Conservation (phyloP, 768 basidiomycete genomes). For the Inosperma sp. region DNA sequence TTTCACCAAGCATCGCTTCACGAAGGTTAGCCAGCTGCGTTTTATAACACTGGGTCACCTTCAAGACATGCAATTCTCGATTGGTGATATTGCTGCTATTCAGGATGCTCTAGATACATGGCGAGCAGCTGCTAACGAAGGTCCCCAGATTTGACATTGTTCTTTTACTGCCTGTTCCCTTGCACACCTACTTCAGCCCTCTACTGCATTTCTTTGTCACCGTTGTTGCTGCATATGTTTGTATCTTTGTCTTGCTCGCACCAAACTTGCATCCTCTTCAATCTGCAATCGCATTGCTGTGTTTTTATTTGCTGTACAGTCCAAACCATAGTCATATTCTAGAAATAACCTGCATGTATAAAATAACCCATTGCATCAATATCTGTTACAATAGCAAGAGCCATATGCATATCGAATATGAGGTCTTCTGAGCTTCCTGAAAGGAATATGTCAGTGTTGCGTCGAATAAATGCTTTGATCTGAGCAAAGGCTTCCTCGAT, state of each 20-base stretch:
- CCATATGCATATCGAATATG: neutral
- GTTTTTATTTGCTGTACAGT: neutral
- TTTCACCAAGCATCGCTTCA: neutral
- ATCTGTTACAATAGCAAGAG: neutral
- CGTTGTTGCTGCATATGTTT: neutral
- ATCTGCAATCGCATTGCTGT: neutral
- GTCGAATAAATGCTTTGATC: neutral
- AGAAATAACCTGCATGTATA: slow-evolving; percentile 6
- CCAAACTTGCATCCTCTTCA: too few relatives aligned
- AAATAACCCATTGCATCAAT: slow-evolving; percentile 3
- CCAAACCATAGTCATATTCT: neutral
- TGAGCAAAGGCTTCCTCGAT: neutral
- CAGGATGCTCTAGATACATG: neutral
- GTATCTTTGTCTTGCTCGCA: neutral
- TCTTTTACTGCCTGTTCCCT: too few relatives aligned
- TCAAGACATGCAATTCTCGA: neutral
- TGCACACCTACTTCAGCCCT: neutral
- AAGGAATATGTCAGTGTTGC: neutral
- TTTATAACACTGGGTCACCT: neutral
- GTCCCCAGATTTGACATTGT: neutral
- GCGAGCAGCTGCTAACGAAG: neutral
- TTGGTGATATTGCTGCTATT: neutral
- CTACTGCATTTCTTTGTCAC: neutral
- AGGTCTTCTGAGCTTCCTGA: neutral
- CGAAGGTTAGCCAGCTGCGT: neutral